Evolutionary conservation across 208 protist species (phyloP), one percentile per base, ranked within the genome.

Genomic region (Trypanosoma vivax): DNA sequence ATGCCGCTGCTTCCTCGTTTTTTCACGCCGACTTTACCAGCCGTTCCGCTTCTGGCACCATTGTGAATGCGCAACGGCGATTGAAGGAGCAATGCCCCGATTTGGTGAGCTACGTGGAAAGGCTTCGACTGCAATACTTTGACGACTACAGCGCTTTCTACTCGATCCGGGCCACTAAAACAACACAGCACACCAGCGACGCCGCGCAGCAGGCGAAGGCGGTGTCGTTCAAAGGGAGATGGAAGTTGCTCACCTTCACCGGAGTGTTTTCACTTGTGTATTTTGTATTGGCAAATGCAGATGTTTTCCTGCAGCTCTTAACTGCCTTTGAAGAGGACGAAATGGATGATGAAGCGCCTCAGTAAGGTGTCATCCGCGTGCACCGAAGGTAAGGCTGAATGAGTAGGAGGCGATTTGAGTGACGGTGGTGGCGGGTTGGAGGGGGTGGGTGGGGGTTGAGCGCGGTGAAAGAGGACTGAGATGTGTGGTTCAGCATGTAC

Each of bases 81-180:
- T 49, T 88, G 14, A 63, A 59, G 49, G 65, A 73, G 11, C 68
- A 70, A 40, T 90, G 75, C 59, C 70, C 83, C 14, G 55, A 37
- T 6, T 62, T 94, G 6, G 42, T 83, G 49, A 58, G 66, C 40
- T 94, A 89, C 55, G 73, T 79, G n/a, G 79, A 94, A 50, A 69
- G 68, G 30, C 38, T 94, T 28, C 76, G 78, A n/a, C 25, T 60
- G n/a, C 58, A 75, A 49, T 76, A 85, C 50, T 94, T 79, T 53
- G 86, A 87, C 50, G 77, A 88, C 6, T 86, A 89, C 49, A 78
- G 67, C 50, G 71, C 75, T 14, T 74, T 68, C 13, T 90, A 94
- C 67, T 58, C 56, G 28, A 56, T 94, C 21, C 16, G 31, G 9
- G 47, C 53, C 7, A 62, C 38, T 14, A 24, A 45, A 24, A 21